These are phyloP conservation scores for Chaetomiaceae sp. DNA, from an alignment of 2,329 filamentous ascomycete species.

Conservation along the genomic window DNA sequence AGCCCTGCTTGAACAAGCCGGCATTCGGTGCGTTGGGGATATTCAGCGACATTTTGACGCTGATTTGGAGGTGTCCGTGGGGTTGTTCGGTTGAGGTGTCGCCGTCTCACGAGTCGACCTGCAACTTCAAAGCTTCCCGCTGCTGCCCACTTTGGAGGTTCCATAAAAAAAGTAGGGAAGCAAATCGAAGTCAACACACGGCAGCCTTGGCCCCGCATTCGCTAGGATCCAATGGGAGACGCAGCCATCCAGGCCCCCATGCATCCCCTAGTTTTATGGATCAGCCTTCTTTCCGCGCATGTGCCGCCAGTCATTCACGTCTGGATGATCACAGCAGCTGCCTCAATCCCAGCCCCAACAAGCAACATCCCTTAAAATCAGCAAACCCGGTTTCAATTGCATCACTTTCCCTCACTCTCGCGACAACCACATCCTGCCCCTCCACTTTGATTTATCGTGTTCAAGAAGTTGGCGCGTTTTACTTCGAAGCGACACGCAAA, in stretches of 20 bases:
- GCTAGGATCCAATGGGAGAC: slow-evolving; percentile 12
- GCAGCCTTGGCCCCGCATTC: slow-evolving; percentile 24
- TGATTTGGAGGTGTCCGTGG: slow-evolving; percentile 8
- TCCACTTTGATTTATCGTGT: too few species aligned
- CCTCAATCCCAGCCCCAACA: too few species aligned
- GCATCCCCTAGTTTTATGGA: neutral
- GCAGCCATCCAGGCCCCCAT: neutral
- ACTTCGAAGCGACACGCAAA: neutral
- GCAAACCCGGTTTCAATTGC: neutral
- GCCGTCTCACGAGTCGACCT: slow-evolving; percentile 8
- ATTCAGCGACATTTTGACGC: slow-evolving; percentile 77
- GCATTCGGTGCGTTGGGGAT: slow-evolving; percentile 92
- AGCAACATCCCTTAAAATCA: too few species aligned
- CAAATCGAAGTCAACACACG: slow-evolving; percentile 21
- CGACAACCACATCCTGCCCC: too few species aligned
- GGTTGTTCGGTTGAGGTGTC: slow-evolving; percentile 6
- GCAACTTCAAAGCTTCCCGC: slow-evolving; percentile 12
- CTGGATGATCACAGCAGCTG: too few species aligned
- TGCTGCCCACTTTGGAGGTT: slow-evolving; percentile 17
- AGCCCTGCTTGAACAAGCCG: slow-evolving; percentile 91
- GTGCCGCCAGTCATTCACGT: too few species aligned
- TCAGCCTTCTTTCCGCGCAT: neutral
- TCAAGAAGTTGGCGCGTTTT: too few species aligned
- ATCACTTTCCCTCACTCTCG: neutral
- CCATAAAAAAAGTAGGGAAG: slow-evolving; percentile 25